These are phyloP conservation scores for Chalciporus piperatus DNA, from an alignment of 768 basidiomycete genomes.

Conservation along the genomic window DNA sequence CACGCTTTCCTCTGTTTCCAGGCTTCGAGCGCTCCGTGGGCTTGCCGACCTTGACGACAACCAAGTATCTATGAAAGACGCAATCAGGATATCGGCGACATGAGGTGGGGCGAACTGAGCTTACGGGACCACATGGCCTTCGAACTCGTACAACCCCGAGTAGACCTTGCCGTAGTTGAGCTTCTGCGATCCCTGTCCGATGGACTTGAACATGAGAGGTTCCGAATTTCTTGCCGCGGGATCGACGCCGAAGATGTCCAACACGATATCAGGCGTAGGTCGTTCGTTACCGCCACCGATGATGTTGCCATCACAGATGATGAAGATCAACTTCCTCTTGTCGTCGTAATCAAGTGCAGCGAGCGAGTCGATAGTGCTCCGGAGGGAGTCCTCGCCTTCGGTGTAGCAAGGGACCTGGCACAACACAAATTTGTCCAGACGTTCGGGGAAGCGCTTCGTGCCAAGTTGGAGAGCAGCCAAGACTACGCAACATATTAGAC, in stretches of 20 bases:
- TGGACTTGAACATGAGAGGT: constrained; percentile 64
- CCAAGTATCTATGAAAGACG: constrained; percentile 45
- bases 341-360: constrained; percentile 66
- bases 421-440: constrained; percentile 66
- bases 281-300: constrained; percentile 68
- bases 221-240: constrained; percentile 60
- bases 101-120: constrained; percentile 17
- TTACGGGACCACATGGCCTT: constrained; percentile 67
- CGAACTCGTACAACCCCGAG: constrained; percentile 68
- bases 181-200: constrained; percentile 64
- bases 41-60: constrained; percentile 65
- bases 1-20: constrained; percentile 67
- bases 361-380: constrained; percentile 66
- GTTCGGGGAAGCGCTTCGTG: constrained; percentile 59
- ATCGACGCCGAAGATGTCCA: constrained; percentile 67
- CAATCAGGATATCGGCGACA: neutral
- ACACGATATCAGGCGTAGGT: constrained; percentile 62
- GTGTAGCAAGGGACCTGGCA: constrained; percentile 72
- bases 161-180: constrained; percentile 72
- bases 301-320: constrained; percentile 72
- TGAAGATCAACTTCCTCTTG: constrained; percentile 64
- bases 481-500: constrained; percentile 38
- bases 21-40: constrained; percentile 64
- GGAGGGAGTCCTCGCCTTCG: constrained; percentile 67
- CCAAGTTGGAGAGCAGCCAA: constrained; percentile 62